Evolutionary conservation across 139 green algal species (phyloP).

Genomic region (Desmodesmus armatus): DNA sequence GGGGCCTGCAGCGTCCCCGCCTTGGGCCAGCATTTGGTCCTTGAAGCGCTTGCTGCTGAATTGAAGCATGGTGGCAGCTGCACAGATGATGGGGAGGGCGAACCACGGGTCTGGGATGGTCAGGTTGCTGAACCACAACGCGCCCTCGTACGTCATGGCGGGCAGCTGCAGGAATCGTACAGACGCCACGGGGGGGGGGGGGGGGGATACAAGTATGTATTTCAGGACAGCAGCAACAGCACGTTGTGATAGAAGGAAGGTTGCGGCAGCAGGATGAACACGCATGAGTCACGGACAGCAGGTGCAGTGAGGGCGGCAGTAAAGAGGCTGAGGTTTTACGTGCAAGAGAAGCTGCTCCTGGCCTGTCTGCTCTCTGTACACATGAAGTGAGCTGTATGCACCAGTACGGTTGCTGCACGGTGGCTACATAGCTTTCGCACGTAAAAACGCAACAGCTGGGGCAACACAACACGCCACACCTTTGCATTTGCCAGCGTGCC

Average conservation of each 20-base stretch:
- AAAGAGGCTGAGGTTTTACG: not conserved
- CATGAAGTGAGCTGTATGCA: no score
- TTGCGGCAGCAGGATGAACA: not conserved
- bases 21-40: not conserved
- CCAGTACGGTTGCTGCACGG: no score
- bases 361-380: no score
- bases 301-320: no score
- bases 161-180: slow-evolving; percentile 63
- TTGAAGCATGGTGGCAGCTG: slow-evolving; percentile 75
- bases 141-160: slow-evolving; percentile 76
- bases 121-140: slow-evolving; percentile 89
- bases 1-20: no score
- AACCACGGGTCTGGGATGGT: slow-evolving; percentile 84
- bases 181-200: not conserved
- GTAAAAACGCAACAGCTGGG: no score
- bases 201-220: not conserved
- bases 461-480: slow-evolving; percentile 34
- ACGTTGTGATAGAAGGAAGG: not conserved
- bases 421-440: no score
- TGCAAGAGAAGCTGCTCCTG: not conserved
- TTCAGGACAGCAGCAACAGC: not conserved
- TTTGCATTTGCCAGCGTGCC: slow-evolving; percentile 57
- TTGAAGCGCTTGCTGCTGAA: slow-evolving; percentile 75
- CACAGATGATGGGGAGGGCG: slow-evolving; percentile 79
- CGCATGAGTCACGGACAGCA: not conserved